A percentile compares a stretch with the other conserved stretches of the same genome.
phyloP scores from a whole-genome alignment of 2,329 filamentous ascomycete species.

The Verticillium albo-atrum region DNA sequence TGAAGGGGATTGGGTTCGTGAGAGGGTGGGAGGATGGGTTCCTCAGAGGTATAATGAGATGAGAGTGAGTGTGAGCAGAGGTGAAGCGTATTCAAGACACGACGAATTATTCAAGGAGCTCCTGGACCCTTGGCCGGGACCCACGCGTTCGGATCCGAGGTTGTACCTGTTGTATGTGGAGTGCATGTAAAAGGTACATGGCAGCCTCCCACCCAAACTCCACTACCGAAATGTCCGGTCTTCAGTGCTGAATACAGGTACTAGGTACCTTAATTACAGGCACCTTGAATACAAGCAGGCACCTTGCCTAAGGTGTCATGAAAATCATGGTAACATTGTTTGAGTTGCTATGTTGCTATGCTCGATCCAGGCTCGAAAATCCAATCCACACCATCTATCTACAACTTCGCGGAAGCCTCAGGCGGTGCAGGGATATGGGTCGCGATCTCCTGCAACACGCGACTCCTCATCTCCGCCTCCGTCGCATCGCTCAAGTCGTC shows the following conservation, averaged over 20 bases:
- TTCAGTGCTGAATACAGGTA: too few relatives aligned
- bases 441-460: conserved; percentile 26
- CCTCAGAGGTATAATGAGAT: not conserved
- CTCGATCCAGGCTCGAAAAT: too few relatives aligned
- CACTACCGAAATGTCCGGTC: too few relatives aligned
- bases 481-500: conserved; percentile 35
- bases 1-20: not conserved
- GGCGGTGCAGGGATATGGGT: conserved; percentile 11
- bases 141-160: not conserved
- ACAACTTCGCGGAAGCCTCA: conserved; percentile 24
- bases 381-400: too few relatives aligned
- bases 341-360: too few relatives aligned
- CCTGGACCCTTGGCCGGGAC: not conserved
- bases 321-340: too few relatives aligned
- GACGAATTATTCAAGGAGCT: not conserved
- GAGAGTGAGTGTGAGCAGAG: not conserved
- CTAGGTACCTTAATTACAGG: too few relatives aligned
- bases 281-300: too few relatives aligned
- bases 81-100: not conserved
- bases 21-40: not conserved
- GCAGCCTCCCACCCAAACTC: too few relatives aligned
- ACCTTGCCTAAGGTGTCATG: too few relatives aligned
- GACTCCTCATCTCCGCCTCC: conserved; percentile 35
- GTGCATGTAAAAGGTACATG: not conserved
- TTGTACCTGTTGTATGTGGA: not conserved